Percentiles rank a stretch among this genome's conserved stretches.
These are phyloP conservation scores for Elongisporangium anandrum DNA, from an alignment of 352 stramenopile genomes.

Conservation along the genomic window DNA sequence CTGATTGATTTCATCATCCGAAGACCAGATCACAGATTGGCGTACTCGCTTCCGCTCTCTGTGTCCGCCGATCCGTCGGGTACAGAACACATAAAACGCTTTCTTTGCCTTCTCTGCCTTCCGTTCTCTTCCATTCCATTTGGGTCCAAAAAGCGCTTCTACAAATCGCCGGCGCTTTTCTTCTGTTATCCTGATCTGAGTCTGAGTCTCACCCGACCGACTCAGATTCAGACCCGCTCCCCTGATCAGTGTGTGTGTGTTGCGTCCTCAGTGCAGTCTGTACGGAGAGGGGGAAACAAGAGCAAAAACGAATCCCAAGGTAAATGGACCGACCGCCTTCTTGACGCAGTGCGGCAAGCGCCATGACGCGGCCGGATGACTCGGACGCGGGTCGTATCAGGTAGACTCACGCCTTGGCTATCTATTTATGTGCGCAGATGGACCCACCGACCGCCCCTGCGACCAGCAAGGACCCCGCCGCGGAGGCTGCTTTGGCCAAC, in stretches of 20 bases:
- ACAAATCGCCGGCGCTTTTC: neutral
- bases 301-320: neutral
- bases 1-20: neutral
- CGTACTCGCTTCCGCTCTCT: neutral
- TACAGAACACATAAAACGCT: neutral
- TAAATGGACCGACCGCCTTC: neutral
- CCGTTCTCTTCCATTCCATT: neutral
- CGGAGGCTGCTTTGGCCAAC: constrained; percentile 18
- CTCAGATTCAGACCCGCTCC: neutral
- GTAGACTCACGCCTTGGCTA: neutral
- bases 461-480: neutral
- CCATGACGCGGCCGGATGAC: neutral
- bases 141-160: neutral
- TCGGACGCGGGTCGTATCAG: neutral
- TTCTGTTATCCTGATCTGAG: neutral
- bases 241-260: neutral
- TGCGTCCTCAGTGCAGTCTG: neutral
- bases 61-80: neutral
- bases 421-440: neutral
- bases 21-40: neutral
- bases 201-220: neutral
- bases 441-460: neutral
- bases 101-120: too few species aligned
- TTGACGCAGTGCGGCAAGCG: neutral
- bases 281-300: neutral